Evolutionary conservation across 164 flowering plant genomes (phyloP).

Genomic region (Chimonanthus praecox): DNA sequence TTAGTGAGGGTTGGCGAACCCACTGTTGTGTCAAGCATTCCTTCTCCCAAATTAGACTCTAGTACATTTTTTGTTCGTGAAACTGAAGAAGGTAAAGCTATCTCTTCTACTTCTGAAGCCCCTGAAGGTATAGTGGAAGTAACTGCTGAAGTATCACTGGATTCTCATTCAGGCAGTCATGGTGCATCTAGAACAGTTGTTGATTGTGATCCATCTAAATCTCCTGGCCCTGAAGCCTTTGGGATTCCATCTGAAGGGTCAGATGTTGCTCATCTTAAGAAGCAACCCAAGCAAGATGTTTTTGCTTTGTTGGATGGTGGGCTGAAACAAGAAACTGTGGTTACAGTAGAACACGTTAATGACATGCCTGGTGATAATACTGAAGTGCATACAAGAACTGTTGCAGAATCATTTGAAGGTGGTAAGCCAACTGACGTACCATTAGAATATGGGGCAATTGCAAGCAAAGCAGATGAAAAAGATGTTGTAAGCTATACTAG

Average conservation of each 20-base stretch:
- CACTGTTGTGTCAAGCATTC: constrained; percentile 7
- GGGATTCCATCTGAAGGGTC: constrained; percentile 2
- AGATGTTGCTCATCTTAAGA: neutral
- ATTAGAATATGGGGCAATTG: neutral
- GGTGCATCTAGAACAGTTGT: constrained; percentile 19
- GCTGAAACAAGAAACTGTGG: constrained; percentile 8
- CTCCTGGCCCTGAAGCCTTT: neutral
- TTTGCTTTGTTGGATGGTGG: neutral
- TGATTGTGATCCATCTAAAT: constrained; percentile 1
- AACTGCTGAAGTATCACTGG: neutral
- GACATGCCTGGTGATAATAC: neutral
- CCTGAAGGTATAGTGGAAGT: constrained; percentile 13
- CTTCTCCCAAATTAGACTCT: constrained; percentile 5
- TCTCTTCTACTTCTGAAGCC: constrained; percentile 5
- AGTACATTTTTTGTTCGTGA: constrained; percentile 6
- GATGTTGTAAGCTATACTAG: constrained; percentile 4
- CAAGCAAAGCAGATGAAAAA: neutral
- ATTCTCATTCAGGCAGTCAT: neutral
- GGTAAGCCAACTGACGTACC: neutral
- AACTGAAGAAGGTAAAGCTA: constrained; percentile 15
- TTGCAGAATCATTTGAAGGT: neutral
- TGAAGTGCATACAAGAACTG: constrained; percentile 5
- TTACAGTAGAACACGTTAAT: constrained; percentile 10
- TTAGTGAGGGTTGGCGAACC: neutral
- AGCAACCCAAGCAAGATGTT: neutral